Evolutionary conservation across 306 rosid genomes (phyloP).

Genomic region (Phaseolus lunatus): DNA sequence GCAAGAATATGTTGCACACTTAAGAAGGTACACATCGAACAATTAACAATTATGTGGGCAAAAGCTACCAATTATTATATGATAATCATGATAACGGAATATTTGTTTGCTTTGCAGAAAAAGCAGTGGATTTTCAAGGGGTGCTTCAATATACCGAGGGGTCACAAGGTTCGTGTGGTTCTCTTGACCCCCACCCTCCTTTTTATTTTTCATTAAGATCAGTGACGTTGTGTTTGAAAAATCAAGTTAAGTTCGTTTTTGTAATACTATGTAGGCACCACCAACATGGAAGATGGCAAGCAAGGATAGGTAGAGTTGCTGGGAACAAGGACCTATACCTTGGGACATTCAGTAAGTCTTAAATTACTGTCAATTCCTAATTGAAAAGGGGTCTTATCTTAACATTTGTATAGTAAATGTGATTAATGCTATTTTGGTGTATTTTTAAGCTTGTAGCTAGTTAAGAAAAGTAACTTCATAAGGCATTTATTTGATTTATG

Average conservation of each 20-base stretch:
- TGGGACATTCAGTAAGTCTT: constrained; percentile 87
- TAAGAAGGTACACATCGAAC: constrained; percentile 69
- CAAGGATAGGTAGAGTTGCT: constrained; percentile 97
- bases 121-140: constrained; percentile 97
- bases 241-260: constrained; percentile 1
- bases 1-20: constrained; percentile 94
- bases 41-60: background rate
- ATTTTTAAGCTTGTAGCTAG: background rate
- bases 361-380: constrained; percentile 1
- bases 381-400: background rate
- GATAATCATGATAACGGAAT: background rate
- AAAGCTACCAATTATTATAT: background rate
- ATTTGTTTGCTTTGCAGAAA: constrained; percentile 63
- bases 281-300: constrained; percentile 99
- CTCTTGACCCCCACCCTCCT: background rate
- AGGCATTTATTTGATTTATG: constrained; percentile 40
- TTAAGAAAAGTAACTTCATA: constrained; percentile 6
- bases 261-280: constrained; percentile 71
- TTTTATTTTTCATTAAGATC: background rate
- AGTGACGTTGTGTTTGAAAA: background rate
- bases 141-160: constrained; percentile 97
- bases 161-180: constrained; percentile 79
- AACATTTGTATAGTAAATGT: background rate
- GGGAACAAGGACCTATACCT: constrained; percentile 99
- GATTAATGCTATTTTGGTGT: background rate